A percentile compares a stretch with the other conserved stretches of the same genome.
Conservation (phyloP, 1,284 basidiomycete genomes). For the Malassezia psittaci region DNA sequence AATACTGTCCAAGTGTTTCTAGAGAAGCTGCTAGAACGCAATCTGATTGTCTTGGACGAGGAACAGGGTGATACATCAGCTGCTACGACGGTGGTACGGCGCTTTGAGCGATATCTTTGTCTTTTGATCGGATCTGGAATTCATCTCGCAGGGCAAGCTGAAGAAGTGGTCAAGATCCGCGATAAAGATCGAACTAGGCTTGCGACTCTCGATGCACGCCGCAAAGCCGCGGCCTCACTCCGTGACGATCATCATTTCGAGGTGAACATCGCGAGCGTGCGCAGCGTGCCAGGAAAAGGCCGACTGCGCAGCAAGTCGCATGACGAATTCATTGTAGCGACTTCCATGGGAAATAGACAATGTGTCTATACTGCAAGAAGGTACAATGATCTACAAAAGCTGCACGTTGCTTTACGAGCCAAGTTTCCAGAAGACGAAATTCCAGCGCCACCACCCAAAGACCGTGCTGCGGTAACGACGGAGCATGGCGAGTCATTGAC, state of each 20-base stretch:
- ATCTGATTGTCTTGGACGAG: slow-evolving; percentile 29
- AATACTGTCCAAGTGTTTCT: slow-evolving; percentile 46
- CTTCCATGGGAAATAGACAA: slow-evolving; percentile 56
- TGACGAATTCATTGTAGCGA: slow-evolving; percentile 81
- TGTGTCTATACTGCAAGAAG: slow-evolving; percentile 72
- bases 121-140: slow-evolving; percentile 38
- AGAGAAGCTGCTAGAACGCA: slow-evolving; percentile 37
- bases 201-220: slow-evolving; percentile 26
- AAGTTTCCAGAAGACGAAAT: slow-evolving; percentile 35
- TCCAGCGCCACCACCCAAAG: slow-evolving; percentile 31
- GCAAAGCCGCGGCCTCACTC: slow-evolving; percentile 20
- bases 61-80: background rate
- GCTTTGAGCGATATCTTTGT: slow-evolving; percentile 11
- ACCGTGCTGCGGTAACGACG: slow-evolving; percentile 28
- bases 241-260: slow-evolving; percentile 14
- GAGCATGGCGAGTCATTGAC: slow-evolving; percentile 27
- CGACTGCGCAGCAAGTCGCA: slow-evolving; percentile 30
- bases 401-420: slow-evolving; percentile 34
- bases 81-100: background rate
- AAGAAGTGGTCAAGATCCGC: slow-evolving; percentile 40
- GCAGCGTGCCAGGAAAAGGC: slow-evolving; percentile 31
- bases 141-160: slow-evolving; percentile 25
- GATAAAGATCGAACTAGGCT: slow-evolving; percentile 31
- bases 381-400: slow-evolving; percentile 76
- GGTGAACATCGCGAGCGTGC: slow-evolving; percentile 40